phyloP scores from a whole-genome alignment of 2,329 filamentous ascomycete genomes.

The Huntiella decipiens region DNA sequence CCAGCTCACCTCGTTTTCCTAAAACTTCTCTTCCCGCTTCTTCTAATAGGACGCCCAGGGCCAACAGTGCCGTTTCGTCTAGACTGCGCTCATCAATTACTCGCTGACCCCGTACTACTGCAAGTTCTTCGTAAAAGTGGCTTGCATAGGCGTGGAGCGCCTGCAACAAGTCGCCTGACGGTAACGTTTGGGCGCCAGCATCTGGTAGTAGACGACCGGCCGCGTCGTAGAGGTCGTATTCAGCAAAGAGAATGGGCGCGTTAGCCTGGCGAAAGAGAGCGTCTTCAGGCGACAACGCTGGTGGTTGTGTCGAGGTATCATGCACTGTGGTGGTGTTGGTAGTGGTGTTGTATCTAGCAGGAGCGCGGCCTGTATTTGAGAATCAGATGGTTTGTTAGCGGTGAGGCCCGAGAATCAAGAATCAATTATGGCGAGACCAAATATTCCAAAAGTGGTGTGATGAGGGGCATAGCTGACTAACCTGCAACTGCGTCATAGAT shows the following conservation, averaged over 20 bases:
- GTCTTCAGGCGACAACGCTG: slow-evolving; percentile 42
- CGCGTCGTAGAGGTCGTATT: slow-evolving; percentile 53
- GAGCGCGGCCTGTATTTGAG: slow-evolving; percentile 6
- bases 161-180: slow-evolving; percentile 50
- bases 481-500: slow-evolving; percentile 59
- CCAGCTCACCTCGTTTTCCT: slow-evolving; percentile 47
- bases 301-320: not conserved
- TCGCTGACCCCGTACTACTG: slow-evolving; percentile 13
- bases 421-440: not conserved
- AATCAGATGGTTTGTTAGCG: not conserved
- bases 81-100: slow-evolving; percentile 39
- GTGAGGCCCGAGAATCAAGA: not conserved
- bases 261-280: slow-evolving; percentile 46
- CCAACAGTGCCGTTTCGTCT: slow-evolving; percentile 61
- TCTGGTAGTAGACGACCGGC: slow-evolving; percentile 35
- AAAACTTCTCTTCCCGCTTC: slow-evolving; percentile 44
- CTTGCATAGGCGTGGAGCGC: slow-evolving; percentile 49
- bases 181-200: slow-evolving; percentile 30
- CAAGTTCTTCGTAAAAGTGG: slow-evolving; percentile 38
- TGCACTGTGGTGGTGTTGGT: not conserved
- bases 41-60: slow-evolving; percentile 56
- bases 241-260: slow-evolving; percentile 48
- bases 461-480: slow-evolving; percentile 18
- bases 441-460: not conserved
- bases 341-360: not conserved